Percentiles rank a stretch among this genome's conserved stretches.
Evolutionary conservation across 2,329 filamentous ascomycete genomes (phyloP).

Genomic region (Apiospora sp.): DNA sequence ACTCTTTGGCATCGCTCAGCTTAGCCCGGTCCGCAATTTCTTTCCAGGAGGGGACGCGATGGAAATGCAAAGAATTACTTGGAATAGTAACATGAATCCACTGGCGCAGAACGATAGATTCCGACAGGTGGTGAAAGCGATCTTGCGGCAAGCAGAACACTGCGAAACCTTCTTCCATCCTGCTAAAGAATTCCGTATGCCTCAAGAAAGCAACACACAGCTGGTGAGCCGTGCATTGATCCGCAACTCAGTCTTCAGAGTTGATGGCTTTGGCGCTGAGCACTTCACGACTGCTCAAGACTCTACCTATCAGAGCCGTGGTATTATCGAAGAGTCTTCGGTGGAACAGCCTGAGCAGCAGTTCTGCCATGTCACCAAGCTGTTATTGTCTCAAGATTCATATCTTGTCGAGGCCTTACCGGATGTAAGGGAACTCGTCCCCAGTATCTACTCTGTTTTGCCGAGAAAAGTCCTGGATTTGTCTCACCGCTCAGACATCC

Average conservation of each 20-base stretch:
- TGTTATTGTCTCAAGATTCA: slow-evolving; percentile 15
- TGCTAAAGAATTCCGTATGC: slow-evolving; percentile 14
- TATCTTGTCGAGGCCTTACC: background rate
- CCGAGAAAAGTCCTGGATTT: background rate
- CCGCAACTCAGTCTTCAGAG: slow-evolving; percentile 32
- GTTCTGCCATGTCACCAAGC: background rate
- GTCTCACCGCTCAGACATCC: background rate
- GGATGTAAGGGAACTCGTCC: background rate
- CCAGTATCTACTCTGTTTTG: background rate
- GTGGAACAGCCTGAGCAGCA: background rate
- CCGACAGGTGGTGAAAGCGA: slow-evolving; percentile 40
- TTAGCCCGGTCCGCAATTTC: slow-evolving; percentile 53
- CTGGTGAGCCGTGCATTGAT: slow-evolving; percentile 31
- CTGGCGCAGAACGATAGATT: slow-evolving; percentile 56
- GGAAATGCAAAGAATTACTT: slow-evolving; percentile 57
- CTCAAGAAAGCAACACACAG: slow-evolving; percentile 20
- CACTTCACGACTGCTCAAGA: slow-evolving; percentile 42
- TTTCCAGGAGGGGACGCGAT: slow-evolving; percentile 49
- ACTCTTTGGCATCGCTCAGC: slow-evolving; percentile 45
- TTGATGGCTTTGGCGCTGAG: slow-evolving; percentile 48
- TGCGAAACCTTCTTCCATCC: slow-evolving; percentile 42
- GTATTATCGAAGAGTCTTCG: slow-evolving; percentile 27
- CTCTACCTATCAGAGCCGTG: slow-evolving; percentile 41
- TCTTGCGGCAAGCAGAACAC: slow-evolving; percentile 45
- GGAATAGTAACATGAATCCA: slow-evolving; percentile 48